Evolutionary conservation across 2,329 filamentous ascomycete species (phyloP), one percentile per base, ranked within the genome.

Genomic region (Claviceps capensis): DNA sequence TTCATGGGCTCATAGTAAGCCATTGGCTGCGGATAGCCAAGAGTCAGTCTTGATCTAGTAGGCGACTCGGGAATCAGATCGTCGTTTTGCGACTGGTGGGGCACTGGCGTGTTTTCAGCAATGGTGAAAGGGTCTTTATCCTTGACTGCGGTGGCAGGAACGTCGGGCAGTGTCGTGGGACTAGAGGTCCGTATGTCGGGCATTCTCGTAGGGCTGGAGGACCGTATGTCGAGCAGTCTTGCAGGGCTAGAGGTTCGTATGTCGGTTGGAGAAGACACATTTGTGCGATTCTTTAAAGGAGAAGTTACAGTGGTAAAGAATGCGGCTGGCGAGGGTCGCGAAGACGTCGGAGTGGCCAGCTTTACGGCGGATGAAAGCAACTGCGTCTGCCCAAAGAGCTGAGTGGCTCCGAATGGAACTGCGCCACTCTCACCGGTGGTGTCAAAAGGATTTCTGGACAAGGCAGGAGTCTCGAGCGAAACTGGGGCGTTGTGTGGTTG

Each of bases 321-420:
- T 4, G 72, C 58, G 43, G 71, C 65, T 0, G 77, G 77, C 1
- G 78, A 81, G 0, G 78, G 78, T 11, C 77, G 69, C 1, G 77
- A 81, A 1, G 76, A 80, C 0, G 77, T 80, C 19, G 78, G 78
- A 53, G 76, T 81, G 46, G 66, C 68, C 1, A 41, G 23, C 58
- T 73, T 77, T 16, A 72, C 59, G 1, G 70, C 75, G 1, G 77
- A 79, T 2, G 78, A 79, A 36, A 65, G 62, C 55, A 78, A 61
- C 53, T 79, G 78, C 0, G 78, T 80, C 56, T 75, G 72, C 1
- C 67, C 70, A 56, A 81, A 81, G 8, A 81, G 65, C 59, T 81
- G 77, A 7, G 75, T 59, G 60, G 68, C 51, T 56, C 65, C 60
- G 69, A 69, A 59, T 17, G 67, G 64, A 1, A 67, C 57, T 64